Base-by-base conservation (phyloP, 345 rosid genomes). In the Gossypium longicalyx region DNA sequence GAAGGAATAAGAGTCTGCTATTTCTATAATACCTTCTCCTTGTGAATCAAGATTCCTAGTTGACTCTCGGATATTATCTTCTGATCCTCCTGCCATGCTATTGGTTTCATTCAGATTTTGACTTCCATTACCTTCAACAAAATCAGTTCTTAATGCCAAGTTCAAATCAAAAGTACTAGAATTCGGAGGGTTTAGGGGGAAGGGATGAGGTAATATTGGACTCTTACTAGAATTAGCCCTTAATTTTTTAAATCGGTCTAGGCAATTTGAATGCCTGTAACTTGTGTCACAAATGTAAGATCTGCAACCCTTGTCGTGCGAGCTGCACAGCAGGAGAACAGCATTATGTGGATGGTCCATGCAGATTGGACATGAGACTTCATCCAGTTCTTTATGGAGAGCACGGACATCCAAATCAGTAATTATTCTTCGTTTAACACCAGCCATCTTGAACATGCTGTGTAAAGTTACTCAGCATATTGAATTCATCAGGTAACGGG, bases 301-400 rank as follows among this genome's bases (percentile, higher is more conserved):
- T 82, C 89, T 89, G 85, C 98, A 93, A 72, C 98, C 97, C 87
- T 91, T 91, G 70, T 89, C 93, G 77, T 88, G 91, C 4, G 97
- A 93, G 85, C 91, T 87, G 89, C 98, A 91, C 69, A 81, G 84
- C 73, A 93, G 89, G 70, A 91, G 91, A 83, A 93, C 93, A 86
- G 94, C 97, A 88, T 91, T 93, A 86, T 93, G 98, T 66, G 98
- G 97, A 81, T 91, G 93, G 82, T 93, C 98, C 96, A 91, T 93
- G 89, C 98, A 93, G 83, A 93, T 93, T 78, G 98, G 90, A 78
- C 98, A 93, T 73, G 85, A 89, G 78, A 91, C 87, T 85, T 91
- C 94, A 83, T 90, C 98, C 87, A 90, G 81, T 82, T 89, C 96
- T 87, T 88, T 89, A 81, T 92, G 91, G 79, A 87, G 82, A 80